Evolutionary conservation across 2,329 filamentous ascomycete genomes (phyloP), one percentile per base, ranked within the genome.

Genomic region (Xylariaceae sp.): DNA sequence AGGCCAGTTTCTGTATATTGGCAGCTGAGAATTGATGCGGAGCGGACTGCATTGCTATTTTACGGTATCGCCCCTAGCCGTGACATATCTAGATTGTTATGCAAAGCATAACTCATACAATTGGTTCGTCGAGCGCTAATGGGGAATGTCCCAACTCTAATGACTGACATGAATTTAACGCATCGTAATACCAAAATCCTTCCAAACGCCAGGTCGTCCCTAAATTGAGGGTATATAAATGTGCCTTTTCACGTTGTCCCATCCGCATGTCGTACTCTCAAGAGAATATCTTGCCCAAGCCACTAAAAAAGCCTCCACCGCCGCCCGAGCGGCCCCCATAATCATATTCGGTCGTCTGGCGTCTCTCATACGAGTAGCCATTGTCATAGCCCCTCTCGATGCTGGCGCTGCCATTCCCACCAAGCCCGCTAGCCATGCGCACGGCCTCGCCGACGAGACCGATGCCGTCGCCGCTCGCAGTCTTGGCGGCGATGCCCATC

Each of bases 401-500:
- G 45, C 57, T 52, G 14, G 49, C 45, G 47, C 22, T 49, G 41
- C 47, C 36, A 31, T 52, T 52, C 32, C 56, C 56, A 17, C 60
- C 56, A 15, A 58, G 55, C 31, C 64, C 68, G 33, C 68, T 68
- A 5, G 76, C 77, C 74, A 82, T 76, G 58, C 74, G 71, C 48
- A 81, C 71, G 39, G 79, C 79, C 61, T 82, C 78, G 54, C 75
- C 70, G 36, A 81, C 72, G 30, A 81, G 65, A 14, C 79, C 77
- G 30, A 74, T 57, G 42, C 71, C 67, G 55, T 74, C 74, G 42
- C 77, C 75, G 2, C 69, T 64, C 42, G 73, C 74, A 42, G 76
- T 76, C 45, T 70, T 71, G 11, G 71, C 74, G 39, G 78, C 79
- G 49, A 78, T 57, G 56, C 78, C 79, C 32, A 85, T 66, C 75